Conservation (phyloP, 441 rosid species). For the Lepidium campestre region DNA sequence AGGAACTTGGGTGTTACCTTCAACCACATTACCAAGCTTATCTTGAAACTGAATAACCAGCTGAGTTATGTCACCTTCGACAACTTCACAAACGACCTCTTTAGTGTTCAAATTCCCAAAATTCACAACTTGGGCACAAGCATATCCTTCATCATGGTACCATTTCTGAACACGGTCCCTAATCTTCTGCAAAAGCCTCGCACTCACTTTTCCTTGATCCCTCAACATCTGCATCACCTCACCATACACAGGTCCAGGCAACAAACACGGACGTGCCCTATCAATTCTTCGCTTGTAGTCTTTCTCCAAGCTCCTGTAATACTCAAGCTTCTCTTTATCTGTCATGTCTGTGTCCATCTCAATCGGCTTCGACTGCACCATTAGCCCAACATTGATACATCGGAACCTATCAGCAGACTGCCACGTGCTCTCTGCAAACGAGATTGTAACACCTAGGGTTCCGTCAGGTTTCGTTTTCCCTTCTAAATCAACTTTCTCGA, state of each 20-base stretch:
- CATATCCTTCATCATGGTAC: slow-evolving; percentile 94
- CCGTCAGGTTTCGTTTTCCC: slow-evolving; percentile 84
- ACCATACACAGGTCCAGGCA: slow-evolving; percentile 44
- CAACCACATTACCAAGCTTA: slow-evolving; percentile 93
- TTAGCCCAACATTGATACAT: slow-evolving; percentile 85
- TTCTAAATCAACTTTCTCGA: slow-evolving; percentile 89
- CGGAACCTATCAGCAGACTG: slow-evolving; percentile 76
- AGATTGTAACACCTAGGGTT: slow-evolving; percentile 55
- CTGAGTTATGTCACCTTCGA: slow-evolving; percentile 95
- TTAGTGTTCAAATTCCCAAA: slow-evolving; percentile 89
- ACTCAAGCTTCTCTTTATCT: slow-evolving; percentile 87
- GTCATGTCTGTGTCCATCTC: slow-evolving; percentile 97
- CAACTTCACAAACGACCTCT: slow-evolving; percentile 96
- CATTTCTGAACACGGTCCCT: slow-evolving; percentile 92
- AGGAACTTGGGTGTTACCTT: slow-evolving; percentile 84
- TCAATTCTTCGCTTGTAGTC: slow-evolving; percentile 81
- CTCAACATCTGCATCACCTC: slow-evolving; percentile 73
- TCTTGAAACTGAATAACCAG: slow-evolving; percentile 75
- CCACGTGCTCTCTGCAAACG: slow-evolving; percentile 88
- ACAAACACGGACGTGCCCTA: slow-evolving; percentile 73
- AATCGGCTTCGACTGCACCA: slow-evolving; percentile 75
- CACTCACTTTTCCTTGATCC: slow-evolving; percentile 78
- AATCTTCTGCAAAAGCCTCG: slow-evolving; percentile 84
- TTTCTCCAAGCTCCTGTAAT: slow-evolving; percentile 70
- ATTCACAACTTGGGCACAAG: slow-evolving; percentile 95